These are phyloP conservation scores for Eucalyptus dawsonii DNA, from an alignment of 345 rosid genomes.

Conservation along the genomic window DNA sequence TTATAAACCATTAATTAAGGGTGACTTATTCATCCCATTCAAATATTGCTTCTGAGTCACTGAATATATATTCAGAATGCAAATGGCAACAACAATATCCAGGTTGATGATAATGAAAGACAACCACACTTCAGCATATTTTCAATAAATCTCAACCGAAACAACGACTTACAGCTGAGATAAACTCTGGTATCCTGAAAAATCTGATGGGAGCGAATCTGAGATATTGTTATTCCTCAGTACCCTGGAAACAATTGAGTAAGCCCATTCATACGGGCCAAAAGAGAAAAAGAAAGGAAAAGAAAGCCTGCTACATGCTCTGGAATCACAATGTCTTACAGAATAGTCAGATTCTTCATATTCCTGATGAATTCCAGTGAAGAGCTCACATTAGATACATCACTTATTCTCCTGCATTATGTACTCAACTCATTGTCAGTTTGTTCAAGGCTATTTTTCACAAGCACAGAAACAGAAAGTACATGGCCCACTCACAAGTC, in stretches of 20 bases:
- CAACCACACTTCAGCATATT: neutral
- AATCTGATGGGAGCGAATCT: conserved; percentile 19
- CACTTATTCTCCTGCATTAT: conserved; percentile 19
- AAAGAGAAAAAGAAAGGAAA: neutral
- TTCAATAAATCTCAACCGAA: neutral
- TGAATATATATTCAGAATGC: neutral
- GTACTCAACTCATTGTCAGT: neutral
- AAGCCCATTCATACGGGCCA: neutral
- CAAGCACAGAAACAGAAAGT: neutral
- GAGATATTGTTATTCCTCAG: conserved; percentile 24
- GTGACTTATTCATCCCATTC: neutral
- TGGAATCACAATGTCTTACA: conserved; percentile 12
- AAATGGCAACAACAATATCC: neutral
- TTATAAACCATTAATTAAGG: neutral
- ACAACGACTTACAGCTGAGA: neutral
- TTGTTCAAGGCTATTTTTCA: neutral
- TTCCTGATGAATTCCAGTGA: conserved; percentile 20
- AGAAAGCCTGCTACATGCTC: neutral
- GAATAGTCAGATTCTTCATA: conserved; percentile 11
- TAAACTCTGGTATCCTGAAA: conserved; percentile 13
- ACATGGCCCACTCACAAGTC: conserved; percentile 14
- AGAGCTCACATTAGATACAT: conserved; percentile 17
- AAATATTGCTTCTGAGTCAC: neutral
- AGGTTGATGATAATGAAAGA: neutral
- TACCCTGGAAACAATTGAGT: conserved; percentile 2